phyloP scores from a whole-genome alignment of 2,329 filamentous ascomycete genomes.

The Colletotrichum chrysophilum region DNA sequence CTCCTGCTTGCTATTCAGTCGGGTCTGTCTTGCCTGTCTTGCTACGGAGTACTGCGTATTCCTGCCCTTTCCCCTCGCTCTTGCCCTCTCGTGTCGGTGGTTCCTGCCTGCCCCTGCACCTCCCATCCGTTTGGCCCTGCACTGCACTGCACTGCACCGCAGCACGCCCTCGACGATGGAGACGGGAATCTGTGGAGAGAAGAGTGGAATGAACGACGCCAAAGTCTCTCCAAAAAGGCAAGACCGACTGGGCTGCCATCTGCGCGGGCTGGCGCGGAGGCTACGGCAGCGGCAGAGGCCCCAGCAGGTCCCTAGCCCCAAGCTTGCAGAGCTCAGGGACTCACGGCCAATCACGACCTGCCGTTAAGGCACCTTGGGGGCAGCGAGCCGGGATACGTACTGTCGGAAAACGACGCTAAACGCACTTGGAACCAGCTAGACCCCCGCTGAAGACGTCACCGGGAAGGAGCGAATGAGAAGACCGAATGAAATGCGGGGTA shows the following conservation, averaged over 20 bases:
- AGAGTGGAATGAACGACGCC: not conserved
- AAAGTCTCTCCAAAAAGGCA: not conserved
- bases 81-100: not conserved
- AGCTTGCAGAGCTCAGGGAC: not conserved
- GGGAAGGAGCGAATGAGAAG: not conserved
- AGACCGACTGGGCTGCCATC: not conserved
- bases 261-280: slow-evolving; percentile 1
- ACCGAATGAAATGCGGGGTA: slow-evolving; percentile 22
- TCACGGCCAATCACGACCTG: not conserved
- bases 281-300: slow-evolving; percentile 4
- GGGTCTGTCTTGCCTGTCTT: not conserved
- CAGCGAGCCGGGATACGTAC: not conserved
- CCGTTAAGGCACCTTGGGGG: not conserved
- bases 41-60: not conserved
- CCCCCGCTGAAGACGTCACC: slow-evolving; percentile 22
- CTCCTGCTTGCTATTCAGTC: not conserved
- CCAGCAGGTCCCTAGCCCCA: not conserved
- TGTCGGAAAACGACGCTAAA: not conserved
- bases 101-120: not conserved
- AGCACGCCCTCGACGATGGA: not conserved
- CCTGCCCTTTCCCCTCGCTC: not conserved
- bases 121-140: not conserved
- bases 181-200: not conserved
- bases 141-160: not conserved
- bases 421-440: not conserved